phyloP scores from a whole-genome alignment of 129 eudicot species.

The Artemisia argyi region DNA sequence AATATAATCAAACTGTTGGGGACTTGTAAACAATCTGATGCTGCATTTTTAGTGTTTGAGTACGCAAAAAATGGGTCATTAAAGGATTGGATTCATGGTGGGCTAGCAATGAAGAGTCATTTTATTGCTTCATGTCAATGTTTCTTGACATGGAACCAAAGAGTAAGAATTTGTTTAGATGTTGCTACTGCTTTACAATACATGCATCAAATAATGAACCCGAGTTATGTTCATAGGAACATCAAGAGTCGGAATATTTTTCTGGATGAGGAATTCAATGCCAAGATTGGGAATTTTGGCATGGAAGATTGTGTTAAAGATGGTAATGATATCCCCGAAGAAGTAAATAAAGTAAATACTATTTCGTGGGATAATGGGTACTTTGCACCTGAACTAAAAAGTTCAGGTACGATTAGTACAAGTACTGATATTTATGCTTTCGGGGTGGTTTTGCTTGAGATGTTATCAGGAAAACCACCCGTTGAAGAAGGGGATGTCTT shows the following conservation, averaged over 20 bases:
- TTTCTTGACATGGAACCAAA: conserved; percentile 75
- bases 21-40: conserved; percentile 28
- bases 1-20: conserved; percentile 61
- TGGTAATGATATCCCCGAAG: not conserved
- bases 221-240: conserved; percentile 52
- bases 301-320: conserved; percentile 18
- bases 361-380: conserved; percentile 44
- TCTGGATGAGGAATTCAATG: conserved; percentile 71
- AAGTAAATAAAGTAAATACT: not conserved
- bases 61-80: conserved; percentile 77
- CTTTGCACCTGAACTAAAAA: conserved; percentile 59
- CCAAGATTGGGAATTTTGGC: conserved; percentile 59
- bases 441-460: conserved; percentile 69
- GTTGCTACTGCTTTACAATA: conserved; percentile 65
- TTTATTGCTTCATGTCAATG: conserved; percentile 72
- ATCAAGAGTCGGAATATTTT: conserved; percentile 68
- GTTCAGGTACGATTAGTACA: conserved; percentile 27
- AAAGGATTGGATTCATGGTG: conserved; percentile 87
- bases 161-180: conserved; percentile 78
- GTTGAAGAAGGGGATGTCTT: conserved; percentile 30
- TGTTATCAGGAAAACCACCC: conserved; percentile 61
- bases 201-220: conserved; percentile 70
- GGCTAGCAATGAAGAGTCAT: conserved; percentile 79
- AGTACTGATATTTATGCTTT: conserved; percentile 54
- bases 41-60: conserved; percentile 59